These are phyloP conservation scores for Cyclotella distinguenda DNA, from an alignment of 108 stramenopile genomes.

Conservation along the genomic window DNA sequence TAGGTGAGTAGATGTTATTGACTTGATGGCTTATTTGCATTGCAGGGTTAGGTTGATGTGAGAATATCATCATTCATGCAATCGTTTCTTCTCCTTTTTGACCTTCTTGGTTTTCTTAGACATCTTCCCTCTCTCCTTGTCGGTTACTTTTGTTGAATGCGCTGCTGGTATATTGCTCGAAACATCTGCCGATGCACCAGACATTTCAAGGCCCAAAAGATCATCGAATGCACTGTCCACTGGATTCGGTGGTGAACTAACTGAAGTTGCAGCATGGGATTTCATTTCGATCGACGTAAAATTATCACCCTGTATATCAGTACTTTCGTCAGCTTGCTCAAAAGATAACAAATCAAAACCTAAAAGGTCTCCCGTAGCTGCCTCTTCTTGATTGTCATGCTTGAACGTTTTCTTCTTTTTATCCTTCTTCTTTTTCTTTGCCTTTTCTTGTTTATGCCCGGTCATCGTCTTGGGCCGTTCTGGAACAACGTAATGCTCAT, in stretches of 20 bases:
- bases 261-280: background rate
- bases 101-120: constrained; percentile 4
- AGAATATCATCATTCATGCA: background rate
- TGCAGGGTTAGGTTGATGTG: background rate
- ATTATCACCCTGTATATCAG: constrained; percentile 1
- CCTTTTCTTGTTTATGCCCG: constrained; percentile 17
- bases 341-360: constrained; percentile 62
- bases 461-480: constrained; percentile 24
- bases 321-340: constrained; percentile 14
- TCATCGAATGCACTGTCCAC: constrained; percentile 79
- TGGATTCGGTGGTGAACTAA: constrained; percentile 29
- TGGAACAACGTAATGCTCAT: constrained; percentile 66
- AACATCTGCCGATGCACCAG: background rate
- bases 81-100: constrained; percentile 13
- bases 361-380: constrained; percentile 19
- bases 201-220: constrained; percentile 58
- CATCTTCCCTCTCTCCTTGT: background rate
- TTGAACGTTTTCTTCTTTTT: constrained; percentile 54
- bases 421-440: constrained; percentile 65
- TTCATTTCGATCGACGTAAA: background rate
- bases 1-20: too few relatives aligned
- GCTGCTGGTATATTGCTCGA: background rate
- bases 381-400: background rate
- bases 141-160: background rate
- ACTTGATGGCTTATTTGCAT: too few relatives aligned